A percentile compares a stretch with the other conserved stretches of the same genome.
These are phyloP conservation scores for Nakataea oryzae DNA, from an alignment of 2,329 filamentous ascomycete genomes.

Conservation along the genomic window DNA sequence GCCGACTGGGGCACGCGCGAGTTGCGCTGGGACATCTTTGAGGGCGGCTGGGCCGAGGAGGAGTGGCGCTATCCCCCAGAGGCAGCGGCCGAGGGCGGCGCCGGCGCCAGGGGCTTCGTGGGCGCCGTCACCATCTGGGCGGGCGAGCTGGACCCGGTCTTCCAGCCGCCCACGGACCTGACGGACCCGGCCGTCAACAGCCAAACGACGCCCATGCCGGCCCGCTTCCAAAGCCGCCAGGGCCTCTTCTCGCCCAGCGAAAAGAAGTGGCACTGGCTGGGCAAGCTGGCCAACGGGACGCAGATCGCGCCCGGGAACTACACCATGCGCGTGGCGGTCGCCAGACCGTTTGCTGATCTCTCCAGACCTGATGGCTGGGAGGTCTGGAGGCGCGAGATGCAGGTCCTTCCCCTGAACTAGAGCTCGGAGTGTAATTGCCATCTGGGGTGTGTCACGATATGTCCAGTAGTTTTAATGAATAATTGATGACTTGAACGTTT, in stretches of 20 bases:
- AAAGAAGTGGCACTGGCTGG: constrained; percentile 8
- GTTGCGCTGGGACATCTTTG: constrained; percentile 18
- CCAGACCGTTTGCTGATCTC: constrained; percentile 5
- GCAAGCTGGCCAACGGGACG: constrained; percentile 16
- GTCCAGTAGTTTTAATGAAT: too few relatives aligned
- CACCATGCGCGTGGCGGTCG: constrained; percentile 10
- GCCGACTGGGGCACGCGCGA: constrained; percentile 15
- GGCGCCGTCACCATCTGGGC: constrained; percentile 6
- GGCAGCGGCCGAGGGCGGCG: constrained; percentile 12
- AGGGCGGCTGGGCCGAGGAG: constrained; percentile 11
- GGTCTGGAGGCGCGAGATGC: background rate
- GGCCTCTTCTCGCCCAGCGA: background rate
- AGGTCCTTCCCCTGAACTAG: background rate
- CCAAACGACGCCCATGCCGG: constrained; percentile 8
- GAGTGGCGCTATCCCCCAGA: constrained; percentile 16
- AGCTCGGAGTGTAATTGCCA: too few relatives aligned
- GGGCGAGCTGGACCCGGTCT: background rate
- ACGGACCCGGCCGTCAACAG: background rate
- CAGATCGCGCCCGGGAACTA: constrained; percentile 20
- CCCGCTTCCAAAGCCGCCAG: constrained; percentile 9
- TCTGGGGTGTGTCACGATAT: too few relatives aligned
- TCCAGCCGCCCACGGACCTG: background rate
- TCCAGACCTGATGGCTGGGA: constrained; percentile 4
- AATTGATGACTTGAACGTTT: too few relatives aligned
- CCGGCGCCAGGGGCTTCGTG: constrained; percentile 12